These are phyloP conservation scores for Mediolabrus comicus DNA, from an alignment of 108 stramenopile genomes.

Conservation along the genomic window DNA sequence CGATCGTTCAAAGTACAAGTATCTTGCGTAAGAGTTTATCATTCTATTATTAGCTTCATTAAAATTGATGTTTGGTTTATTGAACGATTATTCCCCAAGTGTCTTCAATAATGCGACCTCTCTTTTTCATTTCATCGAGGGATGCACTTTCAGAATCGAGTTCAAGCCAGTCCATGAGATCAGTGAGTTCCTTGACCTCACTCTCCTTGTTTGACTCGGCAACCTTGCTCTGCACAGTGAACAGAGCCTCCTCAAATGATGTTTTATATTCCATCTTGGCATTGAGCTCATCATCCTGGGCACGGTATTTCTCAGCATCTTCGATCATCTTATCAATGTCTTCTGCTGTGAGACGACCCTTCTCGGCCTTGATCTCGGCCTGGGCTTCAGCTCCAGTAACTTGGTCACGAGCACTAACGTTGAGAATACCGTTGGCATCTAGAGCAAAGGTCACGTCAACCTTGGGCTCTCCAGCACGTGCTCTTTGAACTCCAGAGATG, in stretches of 20 bases:
- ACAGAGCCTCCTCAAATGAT: constrained; percentile 78
- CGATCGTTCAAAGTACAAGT: constrained; percentile 92
- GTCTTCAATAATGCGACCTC: constrained; percentile 62
- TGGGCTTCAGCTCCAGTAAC: constrained; percentile 86
- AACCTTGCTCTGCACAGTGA: constrained; percentile 59
- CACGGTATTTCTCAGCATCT: constrained; percentile 91
- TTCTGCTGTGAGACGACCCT: constrained; percentile 81
- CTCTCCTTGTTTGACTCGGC: constrained; percentile 54
- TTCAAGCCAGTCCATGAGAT: constrained; percentile 82
- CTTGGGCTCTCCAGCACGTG: constrained; percentile 81
- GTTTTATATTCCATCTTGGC: constrained; percentile 61
- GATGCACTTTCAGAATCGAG: constrained; percentile 68
- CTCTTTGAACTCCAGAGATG: constrained; percentile 78
- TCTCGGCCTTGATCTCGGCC: constrained; percentile 87
- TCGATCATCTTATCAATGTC: constrained; percentile 90
- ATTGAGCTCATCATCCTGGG: constrained; percentile 81
- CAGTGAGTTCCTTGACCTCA: constrained; percentile 58
- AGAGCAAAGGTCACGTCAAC: constrained; percentile 78
- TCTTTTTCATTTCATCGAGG: constrained; percentile 71
- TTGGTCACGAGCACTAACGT: constrained; percentile 85
- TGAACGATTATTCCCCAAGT: constrained; percentile 61
- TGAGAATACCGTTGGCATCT: constrained; percentile 90
- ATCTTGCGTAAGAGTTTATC: constrained; percentile 83
- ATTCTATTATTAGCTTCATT: background rate
- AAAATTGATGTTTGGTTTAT: constrained; percentile 21